Conservation (phyloP, 208 protist genomes). For the Crithidia thermophila region DNA sequence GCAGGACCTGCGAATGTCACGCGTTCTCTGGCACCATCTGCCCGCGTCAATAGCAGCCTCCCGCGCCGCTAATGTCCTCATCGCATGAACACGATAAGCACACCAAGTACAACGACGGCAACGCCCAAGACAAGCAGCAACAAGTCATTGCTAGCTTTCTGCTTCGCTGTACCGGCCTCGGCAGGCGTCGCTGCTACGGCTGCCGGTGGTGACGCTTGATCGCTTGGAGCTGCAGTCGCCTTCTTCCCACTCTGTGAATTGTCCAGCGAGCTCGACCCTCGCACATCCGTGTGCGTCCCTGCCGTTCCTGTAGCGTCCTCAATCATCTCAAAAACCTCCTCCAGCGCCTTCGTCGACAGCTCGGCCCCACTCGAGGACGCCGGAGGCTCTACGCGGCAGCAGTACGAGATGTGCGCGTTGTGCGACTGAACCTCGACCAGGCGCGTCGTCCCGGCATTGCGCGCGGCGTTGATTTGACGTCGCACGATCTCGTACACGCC, state of each 20-base stretch:
- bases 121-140: background rate
- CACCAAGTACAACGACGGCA: background rate
- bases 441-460: slow-evolving; percentile 18
- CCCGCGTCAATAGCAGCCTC: no score
- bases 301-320: slow-evolving; percentile 52
- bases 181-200: background rate
- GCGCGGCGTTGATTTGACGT: slow-evolving; percentile 21
- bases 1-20: no score
- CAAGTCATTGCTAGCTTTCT: background rate
- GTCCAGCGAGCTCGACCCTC: background rate
- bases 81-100: background rate
- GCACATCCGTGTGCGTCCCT: slow-evolving; percentile 24
- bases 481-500: slow-evolving; percentile 19
- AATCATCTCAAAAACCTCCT: slow-evolving; percentile 45
- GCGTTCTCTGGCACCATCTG: no score
- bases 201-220: background rate
- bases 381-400: slow-evolving; percentile 20
- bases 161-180: background rate
- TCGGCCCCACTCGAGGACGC: background rate
- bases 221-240: background rate
- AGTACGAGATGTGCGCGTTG: slow-evolving; percentile 36
- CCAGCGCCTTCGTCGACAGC: slow-evolving; percentile 21
- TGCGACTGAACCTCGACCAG: slow-evolving; percentile 31
- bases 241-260: no score
- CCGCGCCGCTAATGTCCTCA: no score